Conservation (phyloP, 2,329 filamentous ascomycete genomes). For the Phialocephala subalpina region DNA sequence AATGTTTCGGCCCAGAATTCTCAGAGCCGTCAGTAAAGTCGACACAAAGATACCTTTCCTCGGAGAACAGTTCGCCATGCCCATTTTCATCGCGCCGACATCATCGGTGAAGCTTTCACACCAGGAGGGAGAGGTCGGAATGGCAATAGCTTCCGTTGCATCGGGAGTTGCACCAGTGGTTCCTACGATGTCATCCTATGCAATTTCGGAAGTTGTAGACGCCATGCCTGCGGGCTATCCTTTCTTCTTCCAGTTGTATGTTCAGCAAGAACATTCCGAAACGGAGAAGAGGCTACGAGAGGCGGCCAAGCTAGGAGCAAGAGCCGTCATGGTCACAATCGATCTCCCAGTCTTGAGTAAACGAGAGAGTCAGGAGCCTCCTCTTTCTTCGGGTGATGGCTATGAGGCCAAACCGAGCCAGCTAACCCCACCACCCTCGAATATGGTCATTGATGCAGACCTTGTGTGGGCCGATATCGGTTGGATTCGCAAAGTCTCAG, state of each 20-base stretch:
- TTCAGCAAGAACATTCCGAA: constrained; percentile 58
- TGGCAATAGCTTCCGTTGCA: constrained; percentile 58
- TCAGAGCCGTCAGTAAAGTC: constrained; percentile 61
- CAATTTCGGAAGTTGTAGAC: constrained; percentile 58
- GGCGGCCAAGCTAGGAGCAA: constrained; percentile 53
- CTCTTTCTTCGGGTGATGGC: constrained; percentile 52
- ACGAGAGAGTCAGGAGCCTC: constrained; percentile 51
- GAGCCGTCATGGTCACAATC: constrained; percentile 62
- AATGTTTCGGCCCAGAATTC: constrained; percentile 63
- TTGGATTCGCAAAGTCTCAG: constrained; percentile 59
- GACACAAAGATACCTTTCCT: constrained; percentile 59
- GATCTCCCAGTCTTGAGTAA: constrained; percentile 64
- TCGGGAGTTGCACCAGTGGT: constrained; percentile 59
- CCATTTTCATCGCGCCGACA: constrained; percentile 66
- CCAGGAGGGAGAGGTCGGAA: constrained; percentile 65
- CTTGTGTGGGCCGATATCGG: constrained; percentile 61
- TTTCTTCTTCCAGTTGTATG: constrained; percentile 66
- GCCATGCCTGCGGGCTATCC: constrained; percentile 11
- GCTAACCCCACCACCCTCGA: constrained; percentile 56
- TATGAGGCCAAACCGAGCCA: constrained; percentile 53
- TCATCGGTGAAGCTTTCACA: constrained; percentile 49
- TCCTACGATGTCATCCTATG: constrained; percentile 51
- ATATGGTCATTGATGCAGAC: constrained; percentile 57
- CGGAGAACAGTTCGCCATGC: constrained; percentile 56
- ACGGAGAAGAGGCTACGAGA: constrained; percentile 55